A percentile compares a stretch with the other conserved stretches of the same genome.
phyloP scores from a whole-genome alignment of 169 alveolate species.

The Babesia gibsoni region DNA sequence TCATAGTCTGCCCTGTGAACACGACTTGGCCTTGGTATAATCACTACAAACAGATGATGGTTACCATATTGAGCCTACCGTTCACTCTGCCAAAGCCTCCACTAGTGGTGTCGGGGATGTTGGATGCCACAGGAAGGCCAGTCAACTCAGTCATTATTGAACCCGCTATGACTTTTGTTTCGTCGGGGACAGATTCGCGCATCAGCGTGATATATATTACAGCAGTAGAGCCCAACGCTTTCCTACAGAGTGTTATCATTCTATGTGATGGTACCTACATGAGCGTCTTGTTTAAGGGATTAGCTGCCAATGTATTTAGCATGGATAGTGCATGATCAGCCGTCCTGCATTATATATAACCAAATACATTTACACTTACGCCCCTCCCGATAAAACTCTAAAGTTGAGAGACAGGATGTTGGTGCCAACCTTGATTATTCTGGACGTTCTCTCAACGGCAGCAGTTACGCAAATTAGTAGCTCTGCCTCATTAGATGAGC shows the following conservation, averaged over 20 bases:
- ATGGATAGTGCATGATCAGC: constrained; percentile 53
- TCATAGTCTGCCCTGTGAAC: constrained; percentile 58
- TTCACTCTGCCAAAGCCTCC: constrained; percentile 77
- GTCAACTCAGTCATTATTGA: constrained; percentile 71
- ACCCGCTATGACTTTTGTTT: constrained; percentile 67
- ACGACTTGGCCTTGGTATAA: constrained; percentile 58
- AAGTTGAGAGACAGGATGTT: constrained; percentile 34
- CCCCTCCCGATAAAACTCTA: constrained; percentile 54
- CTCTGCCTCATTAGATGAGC: constrained; percentile 48
- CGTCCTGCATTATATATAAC: not conserved
- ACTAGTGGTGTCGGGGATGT: constrained; percentile 69
- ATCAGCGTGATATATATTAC: constrained; percentile 49
- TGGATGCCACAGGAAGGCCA: constrained; percentile 69
- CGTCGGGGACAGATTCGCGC: constrained; percentile 62
- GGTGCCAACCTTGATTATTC: constrained; percentile 2
- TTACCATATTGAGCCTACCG: constrained; percentile 29
- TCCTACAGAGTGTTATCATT: not conserved
- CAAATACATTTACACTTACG: not conserved
- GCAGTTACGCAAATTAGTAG: constrained; percentile 40
- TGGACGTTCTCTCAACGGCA: constrained; percentile 8
- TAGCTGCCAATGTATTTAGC: constrained; percentile 49
- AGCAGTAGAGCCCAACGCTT: constrained; percentile 44
- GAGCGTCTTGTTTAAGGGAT: constrained; percentile 40
- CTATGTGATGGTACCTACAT: constrained; percentile 4
- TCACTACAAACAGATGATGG: constrained; percentile 1